A percentile compares a stretch with the other conserved stretches of the same genome.
Conservation (phyloP, 2,329 filamentous ascomycete genomes). For the Xylariaceae sp. region DNA sequence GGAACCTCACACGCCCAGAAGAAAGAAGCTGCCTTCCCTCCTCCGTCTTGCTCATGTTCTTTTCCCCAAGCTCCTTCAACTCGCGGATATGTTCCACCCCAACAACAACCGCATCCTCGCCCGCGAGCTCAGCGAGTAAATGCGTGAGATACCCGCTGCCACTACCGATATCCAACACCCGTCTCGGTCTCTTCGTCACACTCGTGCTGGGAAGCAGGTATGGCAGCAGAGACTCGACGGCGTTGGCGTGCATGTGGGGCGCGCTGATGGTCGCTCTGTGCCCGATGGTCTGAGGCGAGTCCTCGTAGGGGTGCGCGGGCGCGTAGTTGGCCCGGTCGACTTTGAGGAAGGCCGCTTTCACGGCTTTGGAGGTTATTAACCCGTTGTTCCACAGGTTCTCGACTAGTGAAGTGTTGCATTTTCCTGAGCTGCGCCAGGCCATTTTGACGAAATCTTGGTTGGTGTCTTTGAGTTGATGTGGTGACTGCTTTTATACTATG, state of each 20-base stretch:
- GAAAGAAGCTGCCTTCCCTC: constrained; percentile 67
- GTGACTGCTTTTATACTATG: too few relatives aligned
- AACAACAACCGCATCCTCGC: constrained; percentile 60
- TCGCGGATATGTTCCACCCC: constrained; percentile 77
- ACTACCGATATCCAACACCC: constrained; percentile 76
- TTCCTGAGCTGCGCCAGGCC: constrained; percentile 89
- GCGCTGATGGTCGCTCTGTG: constrained; percentile 64
- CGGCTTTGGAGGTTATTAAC: constrained; percentile 74
- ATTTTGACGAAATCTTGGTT: too few relatives aligned
- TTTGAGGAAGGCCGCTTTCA: constrained; percentile 80
- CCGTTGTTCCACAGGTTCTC: constrained; percentile 76
- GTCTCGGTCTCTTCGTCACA: constrained; percentile 40
- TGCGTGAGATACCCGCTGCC: constrained; percentile 88
- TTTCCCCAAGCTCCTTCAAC: constrained; percentile 66
- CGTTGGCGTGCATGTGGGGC: constrained; percentile 67
- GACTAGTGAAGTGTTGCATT: constrained; percentile 76
- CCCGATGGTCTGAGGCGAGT: constrained; percentile 63
- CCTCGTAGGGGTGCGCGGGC: constrained; percentile 71
- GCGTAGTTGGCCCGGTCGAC: constrained; percentile 90
- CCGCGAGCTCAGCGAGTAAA: constrained; percentile 80
- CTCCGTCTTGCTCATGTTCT: constrained; percentile 70
- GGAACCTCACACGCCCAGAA: constrained; percentile 71
- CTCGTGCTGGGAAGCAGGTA: constrained; percentile 47
- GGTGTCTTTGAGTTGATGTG: too few relatives aligned
- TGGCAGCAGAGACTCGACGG: constrained; percentile 56